Evolutionary conservation across 2,329 filamentous ascomycete genomes (phyloP).

Genomic region (Monosporascus ibericus): DNA sequence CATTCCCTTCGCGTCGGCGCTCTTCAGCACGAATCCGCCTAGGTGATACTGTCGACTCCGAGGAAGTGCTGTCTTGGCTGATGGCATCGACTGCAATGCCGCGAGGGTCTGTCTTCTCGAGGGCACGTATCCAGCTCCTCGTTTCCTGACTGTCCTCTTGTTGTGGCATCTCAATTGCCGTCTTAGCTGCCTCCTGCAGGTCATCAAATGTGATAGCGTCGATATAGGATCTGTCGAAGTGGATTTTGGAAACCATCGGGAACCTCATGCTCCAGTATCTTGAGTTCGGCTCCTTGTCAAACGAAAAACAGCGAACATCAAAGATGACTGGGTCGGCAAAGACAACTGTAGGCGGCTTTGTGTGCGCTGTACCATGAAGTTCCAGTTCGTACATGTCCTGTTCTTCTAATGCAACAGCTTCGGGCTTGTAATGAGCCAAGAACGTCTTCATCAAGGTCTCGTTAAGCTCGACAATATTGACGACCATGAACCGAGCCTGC

Average conservation of each 20-base stretch:
- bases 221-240: slow-evolving; percentile 64
- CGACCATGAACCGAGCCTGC: slow-evolving; percentile 57
- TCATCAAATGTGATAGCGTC: slow-evolving; percentile 66
- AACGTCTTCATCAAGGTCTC: slow-evolving; percentile 45
- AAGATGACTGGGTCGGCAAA: slow-evolving; percentile 71
- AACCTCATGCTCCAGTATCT: slow-evolving; percentile 72
- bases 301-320: slow-evolving; percentile 74
- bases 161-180: slow-evolving; percentile 43
- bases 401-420: slow-evolving; percentile 29
- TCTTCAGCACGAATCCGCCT: neutral
- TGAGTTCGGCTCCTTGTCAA: slow-evolving; percentile 64
- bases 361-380: slow-evolving; percentile 37
- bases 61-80: slow-evolving; percentile 39
- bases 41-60: slow-evolving; percentile 16
- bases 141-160: slow-evolving; percentile 56
- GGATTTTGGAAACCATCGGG: slow-evolving; percentile 68
- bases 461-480: slow-evolving; percentile 57
- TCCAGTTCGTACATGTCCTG: slow-evolving; percentile 39
- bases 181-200: slow-evolving; percentile 59
- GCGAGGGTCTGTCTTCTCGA: slow-evolving; percentile 50
- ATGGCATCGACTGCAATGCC: slow-evolving; percentile 34
- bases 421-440: slow-evolving; percentile 39
- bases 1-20: neutral
- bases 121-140: slow-evolving; percentile 51
- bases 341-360: slow-evolving; percentile 39